Base-by-base conservation (phyloP, 306 rosid species). In the Carpinus fangiana region DNA sequence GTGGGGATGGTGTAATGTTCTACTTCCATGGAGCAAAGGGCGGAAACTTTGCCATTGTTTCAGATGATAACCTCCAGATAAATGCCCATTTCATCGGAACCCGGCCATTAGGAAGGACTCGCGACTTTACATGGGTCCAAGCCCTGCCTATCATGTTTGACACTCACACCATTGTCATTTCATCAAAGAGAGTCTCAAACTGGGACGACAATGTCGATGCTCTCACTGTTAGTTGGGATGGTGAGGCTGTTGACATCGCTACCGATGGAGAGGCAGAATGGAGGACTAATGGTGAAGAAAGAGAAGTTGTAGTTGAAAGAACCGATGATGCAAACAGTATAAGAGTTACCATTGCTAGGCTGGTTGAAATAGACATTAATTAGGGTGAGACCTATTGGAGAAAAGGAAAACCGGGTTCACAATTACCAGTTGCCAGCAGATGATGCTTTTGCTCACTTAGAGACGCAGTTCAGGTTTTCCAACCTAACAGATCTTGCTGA, bases 71-170 rank as follows among this genome's bases (percentile, higher is more conserved):
- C 23, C 85, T 89, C 88, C 97, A 92, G 18, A 86, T 90, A 78
- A 92, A 92, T 45, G 97, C 95, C 8, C 90, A 92, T 80, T 92
- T 90, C 82, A 90, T 90, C 2, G 97, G 95, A 51, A 84, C 85
- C 28, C 66, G 97, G 20, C 93, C 97, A 31, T 75, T 81, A 70
- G 95, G 95, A 87, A 80, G 95, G 85, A 92, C 89, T 16, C 90
- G 97, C 3, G 95, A 92, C 84, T 92, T 77, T 64, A 92, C 97
- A 70, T 92, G 97, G 95, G 97, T 92, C 66, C 93, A 92, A 64
- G 95, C 95, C 38, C 82, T 92, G 4, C 54, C 90, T 66, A 64
- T 90, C 68, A 83, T 90, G 90, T 92, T 92, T 36, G 93, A 90
- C 48, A 41, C 81, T 23, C 95, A 90, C 89, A 87, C 92, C 57